Conservation (phyloP, 139 green algal species). For the Cymbomonas tetramitiformis region DNA sequence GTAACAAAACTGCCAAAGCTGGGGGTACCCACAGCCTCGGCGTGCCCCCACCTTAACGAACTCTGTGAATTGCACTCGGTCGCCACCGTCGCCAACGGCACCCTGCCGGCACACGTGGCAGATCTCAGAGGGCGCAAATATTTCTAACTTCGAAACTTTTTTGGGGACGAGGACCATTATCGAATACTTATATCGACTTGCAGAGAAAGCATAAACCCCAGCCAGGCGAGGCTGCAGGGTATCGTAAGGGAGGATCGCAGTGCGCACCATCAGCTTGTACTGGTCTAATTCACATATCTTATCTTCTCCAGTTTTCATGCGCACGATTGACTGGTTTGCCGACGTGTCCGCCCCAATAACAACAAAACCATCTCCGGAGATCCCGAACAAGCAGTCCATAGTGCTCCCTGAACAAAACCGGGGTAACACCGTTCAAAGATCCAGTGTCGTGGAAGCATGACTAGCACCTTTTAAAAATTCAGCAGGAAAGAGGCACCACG, state of each 20-base stretch:
- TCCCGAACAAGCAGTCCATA: slow-evolving; percentile 65
- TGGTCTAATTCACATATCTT: slow-evolving; percentile 63
- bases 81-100: not conserved
- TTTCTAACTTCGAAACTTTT: too few relatives aligned
- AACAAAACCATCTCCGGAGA: slow-evolving; percentile 78
- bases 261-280: slow-evolving; percentile 83
- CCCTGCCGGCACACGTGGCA: slow-evolving; percentile 40
- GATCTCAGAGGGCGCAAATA: too few relatives aligned
- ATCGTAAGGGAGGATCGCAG: too few relatives aligned
- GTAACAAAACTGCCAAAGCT: slow-evolving; percentile 66
- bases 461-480: too few relatives aligned
- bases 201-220: too few relatives aligned
- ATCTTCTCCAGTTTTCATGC: slow-evolving; percentile 92
- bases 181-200: too few relatives aligned
- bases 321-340: slow-evolving; percentile 78
- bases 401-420: too few relatives aligned
- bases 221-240: too few relatives aligned
- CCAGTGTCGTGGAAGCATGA: too few relatives aligned
- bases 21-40: slow-evolving; percentile 15
- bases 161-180: too few relatives aligned
- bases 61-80: not conserved
- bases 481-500: too few relatives aligned
- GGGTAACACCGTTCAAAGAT: too few relatives aligned
- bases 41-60: slow-evolving; percentile 12
- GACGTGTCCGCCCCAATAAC: slow-evolving; percentile 79